Conservation (phyloP, 805 yeast genomes). For the Henningerozyma blattae region DNA sequence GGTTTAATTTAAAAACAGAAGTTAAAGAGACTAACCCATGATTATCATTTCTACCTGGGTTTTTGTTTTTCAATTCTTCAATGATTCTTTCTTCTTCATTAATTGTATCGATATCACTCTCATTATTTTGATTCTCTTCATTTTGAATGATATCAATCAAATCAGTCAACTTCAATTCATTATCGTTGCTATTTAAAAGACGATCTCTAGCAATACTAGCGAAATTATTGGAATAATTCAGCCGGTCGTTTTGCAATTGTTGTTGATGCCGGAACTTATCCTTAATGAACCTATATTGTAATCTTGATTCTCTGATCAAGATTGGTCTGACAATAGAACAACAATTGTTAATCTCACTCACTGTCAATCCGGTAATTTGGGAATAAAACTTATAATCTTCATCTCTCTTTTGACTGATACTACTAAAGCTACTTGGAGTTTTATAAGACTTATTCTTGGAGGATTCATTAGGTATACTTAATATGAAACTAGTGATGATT, state of each 20-base stretch:
- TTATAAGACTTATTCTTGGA: neutral
- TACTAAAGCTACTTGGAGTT: too few species aligned
- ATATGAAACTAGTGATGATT: constrained; percentile 11
- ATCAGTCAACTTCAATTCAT: neutral
- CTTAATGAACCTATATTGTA: constrained; percentile 5
- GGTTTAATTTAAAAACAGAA: too few species aligned
- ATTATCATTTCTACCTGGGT: neutral
- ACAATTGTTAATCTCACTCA: constrained; percentile 14
- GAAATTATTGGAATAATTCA: neutral
- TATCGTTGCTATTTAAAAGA: neutral
- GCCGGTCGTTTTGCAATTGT: too few species aligned
- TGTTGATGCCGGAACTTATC: neutral
- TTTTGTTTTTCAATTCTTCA: too few species aligned
- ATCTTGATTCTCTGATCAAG: constrained; percentile 9
- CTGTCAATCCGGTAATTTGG: constrained; percentile 13
- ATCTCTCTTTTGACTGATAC: constrained; percentile 8
- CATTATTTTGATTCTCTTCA: neutral
- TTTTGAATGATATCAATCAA: neutral
- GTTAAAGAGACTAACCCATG: constrained; percentile 1
- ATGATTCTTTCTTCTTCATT: too few species aligned
- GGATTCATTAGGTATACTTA: constrained; percentile 11
- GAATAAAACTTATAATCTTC: constrained; percentile 7
- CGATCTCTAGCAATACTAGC: neutral
- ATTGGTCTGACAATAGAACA: constrained; percentile 18
- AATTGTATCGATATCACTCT: neutral